phyloP scores from a whole-genome alignment of 345 rosid species.

The Trapa bicornis region DNA sequence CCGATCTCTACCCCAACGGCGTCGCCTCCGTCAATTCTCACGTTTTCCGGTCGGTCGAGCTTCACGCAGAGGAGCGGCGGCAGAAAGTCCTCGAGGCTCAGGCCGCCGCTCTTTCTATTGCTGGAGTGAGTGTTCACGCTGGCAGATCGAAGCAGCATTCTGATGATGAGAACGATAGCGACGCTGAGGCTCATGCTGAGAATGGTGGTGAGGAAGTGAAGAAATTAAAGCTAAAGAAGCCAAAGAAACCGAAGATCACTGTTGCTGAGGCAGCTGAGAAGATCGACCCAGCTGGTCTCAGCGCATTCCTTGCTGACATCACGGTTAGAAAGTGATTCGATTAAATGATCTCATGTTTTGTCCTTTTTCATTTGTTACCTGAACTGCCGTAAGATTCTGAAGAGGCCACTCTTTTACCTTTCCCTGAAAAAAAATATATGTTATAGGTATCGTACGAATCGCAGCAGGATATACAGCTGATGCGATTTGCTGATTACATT shows the following conservation, averaged over 20 bases:
- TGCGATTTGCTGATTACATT: slow-evolving; percentile 69
- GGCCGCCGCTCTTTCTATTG: slow-evolving; percentile 11
- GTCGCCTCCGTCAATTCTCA: slow-evolving; percentile 5
- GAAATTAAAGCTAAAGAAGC: slow-evolving; percentile 45
- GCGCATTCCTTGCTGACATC: slow-evolving; percentile 44
- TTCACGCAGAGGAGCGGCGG: slow-evolving; percentile 53
- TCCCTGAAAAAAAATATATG: neutral
- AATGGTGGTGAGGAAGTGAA: slow-evolving; percentile 24
- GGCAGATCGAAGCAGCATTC: slow-evolving; percentile 30
- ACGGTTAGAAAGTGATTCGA: slow-evolving; percentile 22
- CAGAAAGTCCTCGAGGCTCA: slow-evolving; percentile 24
- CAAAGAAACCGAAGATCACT: slow-evolving; percentile 54
- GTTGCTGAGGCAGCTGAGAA: slow-evolving; percentile 49
- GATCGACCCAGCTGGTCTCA: slow-evolving; percentile 41
- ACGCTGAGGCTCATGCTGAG: slow-evolving; percentile 12
- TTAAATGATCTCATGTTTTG: too few relatives aligned
- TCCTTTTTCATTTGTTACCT: neutral
- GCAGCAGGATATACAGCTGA: slow-evolving; percentile 53
- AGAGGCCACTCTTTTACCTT: neutral
- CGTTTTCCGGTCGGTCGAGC: slow-evolving; percentile 42
- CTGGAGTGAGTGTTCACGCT: neutral
- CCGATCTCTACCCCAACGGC: slow-evolving; percentile 12
- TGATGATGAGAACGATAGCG: slow-evolving; percentile 30
- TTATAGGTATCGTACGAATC: slow-evolving; percentile 46
- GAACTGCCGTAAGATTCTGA: neutral